phyloP scores from a whole-genome alignment of 23 red algal species.

The Gracilariopsis chorda region DNA sequence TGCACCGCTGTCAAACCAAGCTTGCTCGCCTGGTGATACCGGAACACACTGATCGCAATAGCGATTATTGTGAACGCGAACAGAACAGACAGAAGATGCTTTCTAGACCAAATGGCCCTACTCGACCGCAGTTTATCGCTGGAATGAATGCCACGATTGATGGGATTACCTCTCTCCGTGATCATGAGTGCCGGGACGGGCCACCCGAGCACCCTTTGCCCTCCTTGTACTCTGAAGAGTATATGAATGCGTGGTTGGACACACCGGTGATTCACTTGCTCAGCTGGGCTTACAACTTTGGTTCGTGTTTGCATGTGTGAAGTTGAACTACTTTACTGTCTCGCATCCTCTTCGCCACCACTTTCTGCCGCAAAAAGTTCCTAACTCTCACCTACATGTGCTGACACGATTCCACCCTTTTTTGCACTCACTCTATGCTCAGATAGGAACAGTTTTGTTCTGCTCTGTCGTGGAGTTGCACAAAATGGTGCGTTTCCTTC shows the following conservation, averaged over 20 bases:
- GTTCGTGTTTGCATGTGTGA: neutral
- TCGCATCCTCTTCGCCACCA: too few relatives aligned
- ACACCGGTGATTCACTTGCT: neutral
- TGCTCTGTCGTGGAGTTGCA: too few relatives aligned
- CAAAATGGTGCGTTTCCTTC: too few relatives aligned
- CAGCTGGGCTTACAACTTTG: neutral
- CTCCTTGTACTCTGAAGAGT: neutral
- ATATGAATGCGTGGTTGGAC: neutral
- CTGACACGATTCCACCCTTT: too few relatives aligned
- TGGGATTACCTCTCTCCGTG: neutral
- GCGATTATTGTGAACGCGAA: neutral
- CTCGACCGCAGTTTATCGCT: neutral
- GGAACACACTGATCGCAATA: neutral
- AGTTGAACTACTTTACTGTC: too few relatives aligned
- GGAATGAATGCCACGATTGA: slow-evolving; percentile 2
- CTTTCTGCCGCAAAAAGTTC: too few relatives aligned
- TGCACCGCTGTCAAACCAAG: neutral
- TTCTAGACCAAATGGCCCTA: neutral
- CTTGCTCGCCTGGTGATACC: neutral
- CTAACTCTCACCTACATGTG: too few relatives aligned
- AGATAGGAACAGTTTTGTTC: too few relatives aligned
- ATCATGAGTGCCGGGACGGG: neutral
- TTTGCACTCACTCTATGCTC: too few relatives aligned
- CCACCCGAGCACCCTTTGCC: neutral
- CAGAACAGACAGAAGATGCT: neutral